phyloP scores from a whole-genome alignment of 2,329 filamentous ascomycete genomes.

The Gremmenia infestans region DNA sequence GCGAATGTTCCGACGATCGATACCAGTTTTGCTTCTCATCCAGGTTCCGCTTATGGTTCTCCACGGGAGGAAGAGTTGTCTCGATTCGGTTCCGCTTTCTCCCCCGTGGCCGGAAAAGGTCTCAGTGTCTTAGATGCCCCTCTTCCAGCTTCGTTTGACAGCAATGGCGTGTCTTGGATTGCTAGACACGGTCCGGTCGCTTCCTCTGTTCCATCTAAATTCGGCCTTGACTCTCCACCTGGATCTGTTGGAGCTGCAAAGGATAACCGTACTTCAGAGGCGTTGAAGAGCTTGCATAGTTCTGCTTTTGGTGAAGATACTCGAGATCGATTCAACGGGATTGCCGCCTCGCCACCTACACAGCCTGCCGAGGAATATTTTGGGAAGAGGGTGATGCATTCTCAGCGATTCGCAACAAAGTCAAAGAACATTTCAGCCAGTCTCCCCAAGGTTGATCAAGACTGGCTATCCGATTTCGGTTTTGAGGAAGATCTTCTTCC shows the following conservation, averaged over 20 bases:
- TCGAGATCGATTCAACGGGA: constrained; percentile 56
- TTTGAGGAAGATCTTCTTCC: constrained; percentile 91
- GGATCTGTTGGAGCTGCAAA: constrained; percentile 63
- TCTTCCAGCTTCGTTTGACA: constrained; percentile 91
- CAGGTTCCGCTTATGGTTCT: constrained; percentile 68
- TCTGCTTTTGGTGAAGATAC: constrained; percentile 59
- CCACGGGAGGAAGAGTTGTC: constrained; percentile 65
- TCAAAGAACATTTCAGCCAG: constrained; percentile 65
- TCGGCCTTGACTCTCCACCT: constrained; percentile 81
- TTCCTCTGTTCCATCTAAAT: constrained; percentile 87
- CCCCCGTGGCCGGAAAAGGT: constrained; percentile 64
- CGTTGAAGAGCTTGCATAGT: constrained; percentile 59
- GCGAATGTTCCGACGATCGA: constrained; percentile 53
- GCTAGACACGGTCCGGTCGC: constrained; percentile 87
- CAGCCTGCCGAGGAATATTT: constrained; percentile 53
- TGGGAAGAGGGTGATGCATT: constrained; percentile 66
- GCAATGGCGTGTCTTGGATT: constrained; percentile 88
- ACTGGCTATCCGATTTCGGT: constrained; percentile 65
- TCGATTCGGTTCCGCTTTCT: constrained; percentile 67
- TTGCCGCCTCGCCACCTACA: constrained; percentile 38
- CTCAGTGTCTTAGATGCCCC: constrained; percentile 92
- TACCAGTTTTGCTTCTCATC: constrained; percentile 46
- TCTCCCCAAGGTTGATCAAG: constrained; percentile 58
- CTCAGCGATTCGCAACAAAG: constrained; percentile 61
- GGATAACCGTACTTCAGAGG: constrained; percentile 56